A percentile compares a stretch with the other conserved stretches of the same genome.
phyloP scores from a whole-genome alignment of 148 eudicot species.

The Arbutus unedo region DNA sequence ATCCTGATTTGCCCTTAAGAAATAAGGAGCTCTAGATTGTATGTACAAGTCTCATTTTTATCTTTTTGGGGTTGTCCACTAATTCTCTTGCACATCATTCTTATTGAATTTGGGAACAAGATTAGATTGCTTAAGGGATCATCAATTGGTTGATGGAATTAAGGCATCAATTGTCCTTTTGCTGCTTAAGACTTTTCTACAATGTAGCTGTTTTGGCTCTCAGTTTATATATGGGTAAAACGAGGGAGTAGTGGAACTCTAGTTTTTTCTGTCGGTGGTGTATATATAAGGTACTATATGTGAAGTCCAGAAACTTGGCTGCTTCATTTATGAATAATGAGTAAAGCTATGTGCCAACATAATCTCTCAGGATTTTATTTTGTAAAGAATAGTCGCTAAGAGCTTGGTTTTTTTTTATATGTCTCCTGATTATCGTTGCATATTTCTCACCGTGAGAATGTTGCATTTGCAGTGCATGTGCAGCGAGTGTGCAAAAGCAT shows the following conservation, averaged over 20 bases:
- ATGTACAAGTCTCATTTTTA: neutral
- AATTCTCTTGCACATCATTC: neutral
- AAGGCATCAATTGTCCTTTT: neutral
- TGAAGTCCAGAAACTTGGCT: neutral
- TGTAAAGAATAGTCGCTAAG: neutral
- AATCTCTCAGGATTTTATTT: neutral
- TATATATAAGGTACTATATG: neutral
- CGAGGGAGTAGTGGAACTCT: neutral
- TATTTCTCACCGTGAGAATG: neutral
- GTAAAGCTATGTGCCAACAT: neutral
- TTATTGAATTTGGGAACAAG: neutral
- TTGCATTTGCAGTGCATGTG: constrained; percentile 58
- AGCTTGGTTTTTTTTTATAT: neutral
- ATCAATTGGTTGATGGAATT: constrained; percentile 3
- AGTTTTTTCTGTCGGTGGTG: neutral
- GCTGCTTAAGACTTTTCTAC: constrained; percentile 1
- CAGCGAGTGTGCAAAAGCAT: constrained; percentile 60
- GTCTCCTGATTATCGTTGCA: neutral
- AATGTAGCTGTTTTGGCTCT: neutral
- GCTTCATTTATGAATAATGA: neutral
- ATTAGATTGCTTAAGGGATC: neutral
- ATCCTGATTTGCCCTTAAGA: neutral
- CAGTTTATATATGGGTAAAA: neutral
- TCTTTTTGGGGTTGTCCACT: neutral
- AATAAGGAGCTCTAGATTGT: neutral